phyloP scores from a whole-genome alignment of 768 basidiomycete genomes.

The Leccinum olivaceopallidum region DNA sequence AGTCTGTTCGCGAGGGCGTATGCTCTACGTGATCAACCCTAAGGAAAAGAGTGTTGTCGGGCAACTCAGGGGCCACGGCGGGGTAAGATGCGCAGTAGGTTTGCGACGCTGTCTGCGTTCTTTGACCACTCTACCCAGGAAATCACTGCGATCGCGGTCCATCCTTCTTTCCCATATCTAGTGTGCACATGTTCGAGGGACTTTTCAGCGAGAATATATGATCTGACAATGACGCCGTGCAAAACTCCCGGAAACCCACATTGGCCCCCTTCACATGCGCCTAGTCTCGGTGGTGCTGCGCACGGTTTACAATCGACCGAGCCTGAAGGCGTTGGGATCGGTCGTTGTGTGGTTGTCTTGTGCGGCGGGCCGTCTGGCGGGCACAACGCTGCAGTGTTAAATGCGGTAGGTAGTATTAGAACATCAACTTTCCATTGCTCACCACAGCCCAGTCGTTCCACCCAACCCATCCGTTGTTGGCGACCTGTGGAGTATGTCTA shows the following conservation, averaged over 20 bases:
- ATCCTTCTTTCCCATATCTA: slow-evolving; percentile 56
- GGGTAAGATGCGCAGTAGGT: slow-evolving; percentile 44
- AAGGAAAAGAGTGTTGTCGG: slow-evolving; percentile 41
- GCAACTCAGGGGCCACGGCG: slow-evolving; percentile 68
- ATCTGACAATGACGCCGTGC: slow-evolving; percentile 44
- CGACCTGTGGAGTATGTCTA: slow-evolving; percentile 70
- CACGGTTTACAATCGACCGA: slow-evolving; percentile 66
- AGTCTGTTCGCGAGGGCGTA: slow-evolving; percentile 51
- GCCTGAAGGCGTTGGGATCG: slow-evolving; percentile 57
- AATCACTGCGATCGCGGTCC: slow-evolving; percentile 70
- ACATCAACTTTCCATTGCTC: slow-evolving; percentile 2
- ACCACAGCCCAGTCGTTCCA: slow-evolving; percentile 60
- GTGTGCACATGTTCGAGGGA: slow-evolving; percentile 76
- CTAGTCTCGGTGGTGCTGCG: slow-evolving; percentile 64
- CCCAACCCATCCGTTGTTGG: slow-evolving; percentile 59
- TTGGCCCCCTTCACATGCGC: slow-evolving; percentile 52
- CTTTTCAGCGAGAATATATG: slow-evolving; percentile 68
- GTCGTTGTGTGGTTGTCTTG: slow-evolving; percentile 62
- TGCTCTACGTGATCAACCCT: slow-evolving; percentile 58
- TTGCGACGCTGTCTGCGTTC: not conserved
- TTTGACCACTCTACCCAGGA: slow-evolving; percentile 38
- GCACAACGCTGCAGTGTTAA: slow-evolving; percentile 66
- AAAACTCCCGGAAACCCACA: slow-evolving; percentile 48
- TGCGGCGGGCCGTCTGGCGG: slow-evolving; percentile 74
- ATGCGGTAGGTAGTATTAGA: slow-evolving; percentile 46